Conservation (phyloP, 1,139 yeast genomes). For the Blastobotrys arbuscula region DNA sequence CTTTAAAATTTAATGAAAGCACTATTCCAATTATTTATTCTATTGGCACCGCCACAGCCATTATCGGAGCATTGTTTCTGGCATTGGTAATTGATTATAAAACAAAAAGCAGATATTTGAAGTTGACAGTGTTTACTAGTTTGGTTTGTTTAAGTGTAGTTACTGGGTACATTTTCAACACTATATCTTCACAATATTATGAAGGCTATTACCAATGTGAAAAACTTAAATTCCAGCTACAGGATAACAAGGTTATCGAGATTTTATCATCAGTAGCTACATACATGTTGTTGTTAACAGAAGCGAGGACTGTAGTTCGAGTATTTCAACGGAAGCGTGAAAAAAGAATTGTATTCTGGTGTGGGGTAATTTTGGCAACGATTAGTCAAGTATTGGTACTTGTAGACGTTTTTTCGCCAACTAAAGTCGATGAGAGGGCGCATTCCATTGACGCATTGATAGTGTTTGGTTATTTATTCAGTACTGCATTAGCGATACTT, state of each 20-base stretch:
- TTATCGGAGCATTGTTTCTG: constrained; percentile 26
- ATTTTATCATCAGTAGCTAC: constrained; percentile 17
- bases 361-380: constrained; percentile 51
- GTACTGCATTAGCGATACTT: constrained; percentile 66
- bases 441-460: constrained; percentile 37
- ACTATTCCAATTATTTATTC: constrained; percentile 11
- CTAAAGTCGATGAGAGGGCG: constrained; percentile 36
- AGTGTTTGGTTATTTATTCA: constrained; percentile 63
- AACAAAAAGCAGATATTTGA: constrained; percentile 25
- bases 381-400: constrained; percentile 65
- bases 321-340: constrained; percentile 62
- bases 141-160: constrained; percentile 19
- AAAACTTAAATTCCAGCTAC: constrained; percentile 13
- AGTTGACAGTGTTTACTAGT: constrained; percentile 21
- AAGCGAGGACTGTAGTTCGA: constrained; percentile 65
- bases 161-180: not conserved
- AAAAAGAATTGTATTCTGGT: constrained; percentile 51
- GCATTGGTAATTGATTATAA: constrained; percentile 22
- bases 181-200: constrained; percentile 18
- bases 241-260: constrained; percentile 9
- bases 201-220: constrained; percentile 21
- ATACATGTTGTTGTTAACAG: constrained; percentile 49
- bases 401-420: constrained; percentile 46
- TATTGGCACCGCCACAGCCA: constrained; percentile 24
- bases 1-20: not conserved